These are phyloP conservation scores for Xylaria bambusicola DNA, from an alignment of 495 filamentous ascomycete genomes.

Conservation along the genomic window DNA sequence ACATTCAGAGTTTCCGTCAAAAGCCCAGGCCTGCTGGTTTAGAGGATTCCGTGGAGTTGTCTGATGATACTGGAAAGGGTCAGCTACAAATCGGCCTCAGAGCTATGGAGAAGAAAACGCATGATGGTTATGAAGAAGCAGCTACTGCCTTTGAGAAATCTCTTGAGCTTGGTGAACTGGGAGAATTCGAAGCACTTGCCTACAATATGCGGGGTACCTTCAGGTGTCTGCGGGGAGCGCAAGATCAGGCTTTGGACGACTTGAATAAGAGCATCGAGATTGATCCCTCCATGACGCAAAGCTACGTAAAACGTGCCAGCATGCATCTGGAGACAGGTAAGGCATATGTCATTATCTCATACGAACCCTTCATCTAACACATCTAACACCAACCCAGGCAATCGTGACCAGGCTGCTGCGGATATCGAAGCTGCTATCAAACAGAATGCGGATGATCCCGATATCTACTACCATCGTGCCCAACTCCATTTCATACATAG, in stretches of 20 bases:
- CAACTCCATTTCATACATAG: constrained; percentile 97
- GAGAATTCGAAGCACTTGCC: constrained; percentile 81
- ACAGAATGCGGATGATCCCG: constrained; percentile 87
- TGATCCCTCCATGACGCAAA: constrained; percentile 84
- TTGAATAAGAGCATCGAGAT: constrained; percentile 90
- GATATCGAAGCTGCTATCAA: constrained; percentile 86
- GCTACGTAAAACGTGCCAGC: constrained; percentile 97
- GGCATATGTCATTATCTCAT: constrained; percentile 25
- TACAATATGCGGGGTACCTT: constrained; percentile 97
- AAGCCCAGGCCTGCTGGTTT: constrained; percentile 78
- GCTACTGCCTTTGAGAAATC: constrained; percentile 83
- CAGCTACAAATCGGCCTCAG: constrained; percentile 80
- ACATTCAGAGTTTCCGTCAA: constrained; percentile 93
- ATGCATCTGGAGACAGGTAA: constrained; percentile 94
- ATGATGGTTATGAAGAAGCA: constrained; percentile 86
- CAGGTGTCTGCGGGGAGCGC: constrained; percentile 87
- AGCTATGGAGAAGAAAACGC: constrained; percentile 80
- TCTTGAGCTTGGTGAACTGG: constrained; percentile 74
- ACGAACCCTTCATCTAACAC: no score
- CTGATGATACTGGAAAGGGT: constrained; percentile 78
- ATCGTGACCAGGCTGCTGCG: constrained; percentile 79
- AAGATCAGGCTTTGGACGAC: constrained; percentile 75
- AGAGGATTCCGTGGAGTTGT: constrained; percentile 73
- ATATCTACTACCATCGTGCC: constrained; percentile 99
- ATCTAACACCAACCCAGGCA: constrained; percentile 54